Evolutionary conservation across 495 filamentous ascomycete species (phyloP), one percentile per base, ranked within the genome.

Genomic region (Xylaria scruposa): DNA sequence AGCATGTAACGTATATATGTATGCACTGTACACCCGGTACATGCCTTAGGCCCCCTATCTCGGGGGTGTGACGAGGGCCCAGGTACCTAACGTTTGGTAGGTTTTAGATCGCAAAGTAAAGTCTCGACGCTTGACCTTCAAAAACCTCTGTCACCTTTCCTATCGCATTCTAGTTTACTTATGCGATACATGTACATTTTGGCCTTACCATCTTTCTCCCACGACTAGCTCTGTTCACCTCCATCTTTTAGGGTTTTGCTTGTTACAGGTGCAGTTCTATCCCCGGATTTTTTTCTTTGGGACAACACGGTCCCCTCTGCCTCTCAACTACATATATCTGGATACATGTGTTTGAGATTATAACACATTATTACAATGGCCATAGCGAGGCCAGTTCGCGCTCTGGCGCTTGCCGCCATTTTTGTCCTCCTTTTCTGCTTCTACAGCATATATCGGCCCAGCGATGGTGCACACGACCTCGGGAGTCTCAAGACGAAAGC

Each of bases 351-450:
- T 63, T 68, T 61, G 65, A 69, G 64, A 67, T 73, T 61, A 67
- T 75, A 72, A 15, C 74, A 49, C 29, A 31, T 31, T 31, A 38
- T 49, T 46, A 82, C 73, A 58, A 97, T 97, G 93, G 92, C 91
- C 77, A 85, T 97, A 79, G 90, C 93, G 77, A 90, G 89, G 85
- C 91, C 93, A 36, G 91, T 96, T 78, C 91, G 94, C 79, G 89
- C 93, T 75, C 85, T 97, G 78, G 92, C 85, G 74, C 87, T 92
- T 74, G 84, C 90, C 66, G 91, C 90, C 73, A 83, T 92, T 71
- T 77, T 91, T 53, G 82, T 97, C 59, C 90, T 91, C 83, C 81
- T 91, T 59, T 94, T 93, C 77, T 88, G 96, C 70, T 72, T 96
- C 70, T 91, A 91, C 71, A 90, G 91, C 75, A 81, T 95, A 78